phyloP scores from a whole-genome alignment of 1,284 basidiomycete genomes.

The Puccinia triticina region DNA sequence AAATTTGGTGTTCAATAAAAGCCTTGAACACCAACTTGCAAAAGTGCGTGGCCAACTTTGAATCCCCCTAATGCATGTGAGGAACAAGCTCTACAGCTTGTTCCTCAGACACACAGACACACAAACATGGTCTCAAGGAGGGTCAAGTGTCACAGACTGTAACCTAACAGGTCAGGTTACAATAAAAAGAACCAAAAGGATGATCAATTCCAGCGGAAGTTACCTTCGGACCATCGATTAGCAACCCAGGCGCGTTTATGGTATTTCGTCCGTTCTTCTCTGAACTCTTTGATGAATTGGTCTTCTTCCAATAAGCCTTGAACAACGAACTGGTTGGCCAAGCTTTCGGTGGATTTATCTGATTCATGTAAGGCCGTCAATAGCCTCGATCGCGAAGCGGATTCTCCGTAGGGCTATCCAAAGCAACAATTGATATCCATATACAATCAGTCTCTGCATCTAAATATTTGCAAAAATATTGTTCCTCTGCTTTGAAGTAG shows the following conservation, averaged over 20 bases:
- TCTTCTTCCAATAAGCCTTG: conserved; percentile 50
- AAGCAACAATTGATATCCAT: background rate
- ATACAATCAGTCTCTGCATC: background rate
- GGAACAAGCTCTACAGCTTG: no score
- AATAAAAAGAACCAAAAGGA: background rate
- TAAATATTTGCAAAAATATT: background rate
- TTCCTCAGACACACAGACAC: no score
- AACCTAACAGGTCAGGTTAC: no score
- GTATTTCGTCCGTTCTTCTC: conserved; percentile 41
- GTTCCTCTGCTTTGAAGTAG: background rate
- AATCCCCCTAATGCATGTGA: no score
- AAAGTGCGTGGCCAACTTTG: no score
- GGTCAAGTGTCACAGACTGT: no score
- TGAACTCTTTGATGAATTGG: conserved; percentile 46
- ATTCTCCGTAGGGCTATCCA: conserved; percentile 38
- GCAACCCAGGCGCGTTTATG: conserved; percentile 42
- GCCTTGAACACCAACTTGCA: no score
- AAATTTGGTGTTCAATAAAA: no score
- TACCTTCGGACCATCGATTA: conserved; percentile 43
- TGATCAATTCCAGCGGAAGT: conserved; percentile 44
- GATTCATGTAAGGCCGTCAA: conserved; percentile 51
- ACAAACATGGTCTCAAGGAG: no score
- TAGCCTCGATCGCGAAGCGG: conserved; percentile 35
- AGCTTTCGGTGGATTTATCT: conserved; percentile 42
- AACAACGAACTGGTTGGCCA: conserved; percentile 36